These are phyloP conservation scores for Trametes villosa DNA, from an alignment of 768 basidiomycete genomes.

Conservation along the genomic window DNA sequence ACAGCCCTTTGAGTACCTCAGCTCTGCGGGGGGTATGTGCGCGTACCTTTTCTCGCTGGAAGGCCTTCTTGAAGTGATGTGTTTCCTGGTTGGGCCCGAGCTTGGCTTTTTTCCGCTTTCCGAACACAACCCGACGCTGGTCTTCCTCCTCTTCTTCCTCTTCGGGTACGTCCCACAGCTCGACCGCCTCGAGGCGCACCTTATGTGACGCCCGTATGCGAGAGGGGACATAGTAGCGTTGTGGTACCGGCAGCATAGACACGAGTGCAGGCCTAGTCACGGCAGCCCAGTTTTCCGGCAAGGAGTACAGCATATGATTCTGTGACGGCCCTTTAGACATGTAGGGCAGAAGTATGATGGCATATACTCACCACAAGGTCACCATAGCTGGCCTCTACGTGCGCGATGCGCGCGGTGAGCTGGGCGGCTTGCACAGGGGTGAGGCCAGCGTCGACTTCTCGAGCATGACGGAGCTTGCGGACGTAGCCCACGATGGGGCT, in stretches of 20 bases:
- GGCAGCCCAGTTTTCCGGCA: conserved; percentile 62
- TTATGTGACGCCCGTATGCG: conserved; percentile 62
- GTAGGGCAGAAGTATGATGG: neutral
- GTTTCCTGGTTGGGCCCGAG: conserved; percentile 33
- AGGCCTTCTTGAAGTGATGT: conserved; percentile 54
- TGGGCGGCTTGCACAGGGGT: conserved; percentile 53
- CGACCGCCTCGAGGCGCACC: conserved; percentile 62
- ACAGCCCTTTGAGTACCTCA: neutral
- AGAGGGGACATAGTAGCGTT: conserved; percentile 72
- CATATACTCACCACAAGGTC: conserved; percentile 65
- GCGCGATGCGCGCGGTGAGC: conserved; percentile 64
- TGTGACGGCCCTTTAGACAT: conserved; percentile 33
- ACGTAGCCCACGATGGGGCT: conserved; percentile 70
- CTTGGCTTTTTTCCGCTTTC: conserved; percentile 35
- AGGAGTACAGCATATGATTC: conserved; percentile 68
- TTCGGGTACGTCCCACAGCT: conserved; percentile 58
- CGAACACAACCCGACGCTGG: conserved; percentile 40
- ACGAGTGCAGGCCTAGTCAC: conserved; percentile 60
- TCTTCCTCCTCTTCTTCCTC: conserved; percentile 50
- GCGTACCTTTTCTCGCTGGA: conserved; percentile 67
- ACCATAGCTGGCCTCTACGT: conserved; percentile 67
- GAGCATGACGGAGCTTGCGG: conserved; percentile 46
- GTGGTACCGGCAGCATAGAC: conserved; percentile 64
- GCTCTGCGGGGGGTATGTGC: too few relatives aligned
- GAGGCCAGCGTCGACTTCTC: conserved; percentile 55